A percentile compares a stretch with the other conserved stretches of the same genome.
phyloP scores from a whole-genome alignment of 257 asterid genomes.

The Salvia splendens region DNA sequence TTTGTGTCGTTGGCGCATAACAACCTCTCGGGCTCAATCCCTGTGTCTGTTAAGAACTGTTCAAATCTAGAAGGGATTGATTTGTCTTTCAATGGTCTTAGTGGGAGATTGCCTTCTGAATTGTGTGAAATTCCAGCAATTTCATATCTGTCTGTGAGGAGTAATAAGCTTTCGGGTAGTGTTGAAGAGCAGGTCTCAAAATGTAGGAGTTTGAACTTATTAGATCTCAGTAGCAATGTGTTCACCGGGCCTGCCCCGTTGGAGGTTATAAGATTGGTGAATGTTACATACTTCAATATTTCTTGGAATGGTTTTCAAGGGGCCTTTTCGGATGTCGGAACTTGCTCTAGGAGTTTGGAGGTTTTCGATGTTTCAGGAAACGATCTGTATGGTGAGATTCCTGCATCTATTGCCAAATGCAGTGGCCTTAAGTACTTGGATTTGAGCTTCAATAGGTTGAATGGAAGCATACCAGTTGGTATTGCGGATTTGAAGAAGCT shows the following conservation, averaged over 20 bases:
- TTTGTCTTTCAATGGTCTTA: constrained; percentile 68
- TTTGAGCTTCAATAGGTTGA: constrained; percentile 65
- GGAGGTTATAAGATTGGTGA: constrained; percentile 47
- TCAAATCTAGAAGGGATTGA: constrained; percentile 80
- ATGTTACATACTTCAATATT: constrained; percentile 55
- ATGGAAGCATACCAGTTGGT: constrained; percentile 70
- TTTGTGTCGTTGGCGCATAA: constrained; percentile 73
- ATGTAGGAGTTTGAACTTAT: constrained; percentile 66
- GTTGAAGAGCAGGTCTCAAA: constrained; percentile 53
- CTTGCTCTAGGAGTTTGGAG: constrained; percentile 35
- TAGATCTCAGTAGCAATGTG: constrained; percentile 82
- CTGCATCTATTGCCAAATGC: constrained; percentile 58
- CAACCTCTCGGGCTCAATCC: constrained; percentile 76
- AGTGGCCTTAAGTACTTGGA: constrained; percentile 71
- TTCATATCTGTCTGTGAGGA: constrained; percentile 68
- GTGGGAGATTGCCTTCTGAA: constrained; percentile 62
- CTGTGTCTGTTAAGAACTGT: constrained; percentile 65
- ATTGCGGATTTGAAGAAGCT: constrained; percentile 60
- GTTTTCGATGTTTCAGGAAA: constrained; percentile 68
- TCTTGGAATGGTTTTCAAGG: constrained; percentile 51
- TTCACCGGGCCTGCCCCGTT: constrained; percentile 69
- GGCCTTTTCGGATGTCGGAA: constrained; percentile 44
- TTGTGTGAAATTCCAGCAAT: constrained; percentile 38
- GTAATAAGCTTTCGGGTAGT: constrained; percentile 69
- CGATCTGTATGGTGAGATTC: constrained; percentile 56